These are phyloP conservation scores for Lobosporangium transversale DNA, from an alignment of 192 early-diverging fungal species.

Conservation along the genomic window DNA sequence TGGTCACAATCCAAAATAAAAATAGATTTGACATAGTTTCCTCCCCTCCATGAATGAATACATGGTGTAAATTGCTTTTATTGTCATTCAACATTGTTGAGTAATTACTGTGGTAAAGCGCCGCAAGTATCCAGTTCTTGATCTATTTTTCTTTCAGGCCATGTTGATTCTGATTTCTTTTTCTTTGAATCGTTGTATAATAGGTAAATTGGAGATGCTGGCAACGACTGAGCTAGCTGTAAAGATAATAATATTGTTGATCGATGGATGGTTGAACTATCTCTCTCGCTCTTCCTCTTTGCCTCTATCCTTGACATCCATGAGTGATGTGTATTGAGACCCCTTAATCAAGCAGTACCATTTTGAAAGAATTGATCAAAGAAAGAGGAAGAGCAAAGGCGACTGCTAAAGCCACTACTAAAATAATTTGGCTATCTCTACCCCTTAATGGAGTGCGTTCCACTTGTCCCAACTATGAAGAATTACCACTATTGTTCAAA, in stretches of 20 bases:
- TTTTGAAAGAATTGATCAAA: constrained; percentile 34
- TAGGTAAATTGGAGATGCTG: no score
- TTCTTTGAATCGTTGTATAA: constrained; percentile 20
- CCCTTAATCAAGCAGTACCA: constrained; percentile 34
- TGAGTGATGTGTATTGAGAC: neutral
- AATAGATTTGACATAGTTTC: no score
- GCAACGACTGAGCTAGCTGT: no score
- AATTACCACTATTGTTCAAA: no score
- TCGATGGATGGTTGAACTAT: neutral
- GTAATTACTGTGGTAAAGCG: no score
- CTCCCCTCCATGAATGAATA: no score
- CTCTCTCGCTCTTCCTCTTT: neutral
- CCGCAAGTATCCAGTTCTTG: no score
- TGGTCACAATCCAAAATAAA: no score
- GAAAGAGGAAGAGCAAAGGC: constrained; percentile 14
- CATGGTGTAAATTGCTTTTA: no score
- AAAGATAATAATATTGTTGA: neutral
- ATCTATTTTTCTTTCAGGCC: no score
- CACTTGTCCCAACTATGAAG: neutral
- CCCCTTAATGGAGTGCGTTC: neutral
- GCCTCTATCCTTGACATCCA: neutral
- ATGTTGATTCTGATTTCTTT: no score
- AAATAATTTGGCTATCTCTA: neutral
- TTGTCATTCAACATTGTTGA: no score
- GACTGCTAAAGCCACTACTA: neutral